phyloP scores from a whole-genome alignment of 345 rosid genomes.

The Murraya koenigii region DNA sequence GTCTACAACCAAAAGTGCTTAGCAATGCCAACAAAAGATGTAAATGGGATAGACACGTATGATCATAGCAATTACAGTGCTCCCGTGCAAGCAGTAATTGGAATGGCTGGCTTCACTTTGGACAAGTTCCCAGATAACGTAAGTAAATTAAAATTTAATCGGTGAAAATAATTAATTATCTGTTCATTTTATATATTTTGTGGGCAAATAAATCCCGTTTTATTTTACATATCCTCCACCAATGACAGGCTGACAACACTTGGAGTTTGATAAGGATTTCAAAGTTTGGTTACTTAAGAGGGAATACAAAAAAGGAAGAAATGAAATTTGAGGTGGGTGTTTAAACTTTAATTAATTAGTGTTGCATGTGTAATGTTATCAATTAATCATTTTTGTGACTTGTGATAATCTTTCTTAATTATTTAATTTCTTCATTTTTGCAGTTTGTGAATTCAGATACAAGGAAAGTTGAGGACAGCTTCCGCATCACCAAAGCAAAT shows the following conservation, averaged over 20 bases:
- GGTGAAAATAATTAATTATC: no score
- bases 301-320: constrained; percentile 39
- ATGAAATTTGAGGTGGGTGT: constrained; percentile 42
- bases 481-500: constrained; percentile 38
- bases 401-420: no score
- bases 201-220: no score
- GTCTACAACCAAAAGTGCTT: constrained; percentile 33
- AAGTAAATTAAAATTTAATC: not conserved
- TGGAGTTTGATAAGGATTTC: constrained; percentile 60
- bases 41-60: constrained; percentile 44
- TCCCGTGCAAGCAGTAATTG: constrained; percentile 60
- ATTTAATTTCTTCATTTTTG: constrained; percentile 13
- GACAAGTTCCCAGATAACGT: constrained; percentile 27
- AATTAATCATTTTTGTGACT: no score
- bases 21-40: constrained; percentile 51
- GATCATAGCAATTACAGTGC: constrained; percentile 54
- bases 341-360: no score
- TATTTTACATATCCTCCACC: no score
- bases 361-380: no score
- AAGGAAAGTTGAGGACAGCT: constrained; percentile 38
- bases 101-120: constrained; percentile 65
- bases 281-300: constrained; percentile 48
- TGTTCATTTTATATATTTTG: no score
- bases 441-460: constrained; percentile 49
- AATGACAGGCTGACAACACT: not conserved